Evolutionary conservation across 306 rosid genomes (phyloP), one percentile per base, ranked within the genome.

Genomic region (Castanea mollissima): DNA sequence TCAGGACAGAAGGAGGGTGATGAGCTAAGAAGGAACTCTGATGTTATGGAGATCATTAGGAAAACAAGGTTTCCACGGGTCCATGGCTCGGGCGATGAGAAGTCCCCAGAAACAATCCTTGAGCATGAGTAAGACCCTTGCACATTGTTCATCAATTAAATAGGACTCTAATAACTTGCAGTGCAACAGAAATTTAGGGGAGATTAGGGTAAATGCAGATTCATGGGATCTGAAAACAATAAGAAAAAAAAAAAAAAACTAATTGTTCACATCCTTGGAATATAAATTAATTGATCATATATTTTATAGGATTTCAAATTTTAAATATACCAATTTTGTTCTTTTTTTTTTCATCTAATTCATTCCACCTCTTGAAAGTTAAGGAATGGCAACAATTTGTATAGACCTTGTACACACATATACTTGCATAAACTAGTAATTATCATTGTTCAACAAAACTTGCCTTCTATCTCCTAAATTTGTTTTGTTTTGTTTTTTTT

Each of bases 1-100:
- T 93, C 98, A 5, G 99, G 99, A 78, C 94, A 96, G 88, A 96
- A 91, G 84, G 98, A 96, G 73, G 99, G 99, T 41, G 99, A 96
- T 73, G 97, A 96, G 82, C 94, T 96, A 55, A 86, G 98, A 88
- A 87, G 99, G 88, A 96, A 96, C 80, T 88, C 91, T 8, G 99
- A 96, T 85, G 97, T 96, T 74, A 88, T 90, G 97, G 99, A 96
- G 85, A 93, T 96, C 74, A 93, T 96, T 73, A 92, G 87, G 55
- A 96, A 96, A 79, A 96, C 99, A 19, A 90, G 99, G 87, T 96
- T 96, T 83, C 99, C 99, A 3, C 85, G 87, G 78, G 98, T 96
- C 84, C 89, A 90, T 18, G 90, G 94, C 29, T 76, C 87, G 11
- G 86, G 87, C 14, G 82, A 88, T 9, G 96, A 86, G 84, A 93